Evolutionary conservation across 2,329 filamentous ascomycete genomes (phyloP).

Genomic region (Cladophialophora bantiana): DNA sequence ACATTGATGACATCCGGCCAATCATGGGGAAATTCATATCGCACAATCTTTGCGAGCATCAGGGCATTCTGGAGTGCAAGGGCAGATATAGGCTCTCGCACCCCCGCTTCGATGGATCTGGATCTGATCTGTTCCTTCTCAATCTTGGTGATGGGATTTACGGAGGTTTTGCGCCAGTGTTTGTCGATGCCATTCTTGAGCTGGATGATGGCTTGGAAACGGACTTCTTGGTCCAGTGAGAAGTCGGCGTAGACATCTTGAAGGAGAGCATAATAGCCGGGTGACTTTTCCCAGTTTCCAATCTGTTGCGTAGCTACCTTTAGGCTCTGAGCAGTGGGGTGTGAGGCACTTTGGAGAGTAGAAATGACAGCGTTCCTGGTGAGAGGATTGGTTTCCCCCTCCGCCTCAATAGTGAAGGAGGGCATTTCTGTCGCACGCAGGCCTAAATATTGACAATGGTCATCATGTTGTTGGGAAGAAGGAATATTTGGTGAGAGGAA

Average conservation of each 20-base stretch:
- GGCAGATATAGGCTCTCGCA: slow-evolving; percentile 76
- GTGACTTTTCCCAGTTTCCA: slow-evolving; percentile 71
- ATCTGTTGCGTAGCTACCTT: slow-evolving; percentile 73
- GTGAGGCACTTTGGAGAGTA: slow-evolving; percentile 68
- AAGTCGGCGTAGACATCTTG: slow-evolving; percentile 85
- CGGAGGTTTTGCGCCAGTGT: slow-evolving; percentile 84
- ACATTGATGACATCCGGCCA: slow-evolving; percentile 65
- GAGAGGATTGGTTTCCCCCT: slow-evolving; percentile 77
- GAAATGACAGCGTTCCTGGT: slow-evolving; percentile 68
- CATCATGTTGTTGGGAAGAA: slow-evolving; percentile 13
- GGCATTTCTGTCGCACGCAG: slow-evolving; percentile 33
- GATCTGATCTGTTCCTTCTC: slow-evolving; percentile 80
- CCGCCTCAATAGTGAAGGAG: slow-evolving; percentile 40
- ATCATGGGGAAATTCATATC: slow-evolving; percentile 86
- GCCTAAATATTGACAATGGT: not conserved
- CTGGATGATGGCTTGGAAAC: slow-evolving; percentile 90
- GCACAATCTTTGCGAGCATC: slow-evolving; percentile 83
- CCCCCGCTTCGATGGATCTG: slow-evolving; percentile 75
- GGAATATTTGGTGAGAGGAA: slow-evolving; percentile 6
- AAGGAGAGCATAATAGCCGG: slow-evolving; percentile 71
- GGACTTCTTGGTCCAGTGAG: slow-evolving; percentile 75
- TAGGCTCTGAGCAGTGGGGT: slow-evolving; percentile 54
- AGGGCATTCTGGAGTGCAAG: slow-evolving; percentile 88
- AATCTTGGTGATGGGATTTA: slow-evolving; percentile 69
- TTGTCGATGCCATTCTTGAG: slow-evolving; percentile 97